Evolutionary conservation across 495 filamentous ascomycete genomes (phyloP), one percentile per base, ranked within the genome.

Genomic region (Tuber brumale): DNA sequence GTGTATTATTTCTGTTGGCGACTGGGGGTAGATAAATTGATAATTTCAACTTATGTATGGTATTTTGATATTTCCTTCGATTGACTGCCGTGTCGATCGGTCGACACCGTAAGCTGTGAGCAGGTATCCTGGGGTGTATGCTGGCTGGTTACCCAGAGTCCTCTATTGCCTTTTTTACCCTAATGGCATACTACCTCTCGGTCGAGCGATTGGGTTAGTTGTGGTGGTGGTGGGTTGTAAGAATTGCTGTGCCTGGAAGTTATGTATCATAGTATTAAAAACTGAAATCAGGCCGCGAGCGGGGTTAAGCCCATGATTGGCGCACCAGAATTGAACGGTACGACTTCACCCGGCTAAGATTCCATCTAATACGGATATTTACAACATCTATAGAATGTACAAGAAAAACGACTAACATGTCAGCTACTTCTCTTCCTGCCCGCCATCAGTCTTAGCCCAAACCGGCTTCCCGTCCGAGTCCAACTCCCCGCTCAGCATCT

Each of bases 401-500:
- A 27, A 66, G 27, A 18, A 31, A 31, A 31, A 66, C 27, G 31
- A 35, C 14, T 35, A 27, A 61, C 14, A 35, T 35, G 35, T 16
- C 57, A 8, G 10, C 31, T 81, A 76, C 45, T 75, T 35, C 46
- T 81, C 73, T 19, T 31, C 37, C 71, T 42, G 45, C 18, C 9
- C 70, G 45, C 31, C 69, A 69, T 35, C 27, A 35, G 27, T 12
- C 9, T 61, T 66, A 31, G 27, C 14, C 57, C 35, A 12, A 18
- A 66, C 57, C 14, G 57, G 57, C 12, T 27, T 66, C 57, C 57
- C 57, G 5, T 35, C 57, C 10, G 57, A 66, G 66, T 46, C 66
- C 44, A 42, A 76, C 57, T 78, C 72, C 23, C 76, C 79, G 42
- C 75, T 72, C 57, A 83, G 66, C 69, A 83, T 80, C 66, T 76